Evolutionary conservation across 176 grass and related monocot genomes (phyloP).

Genomic region (Aegilops umbellulata): DNA sequence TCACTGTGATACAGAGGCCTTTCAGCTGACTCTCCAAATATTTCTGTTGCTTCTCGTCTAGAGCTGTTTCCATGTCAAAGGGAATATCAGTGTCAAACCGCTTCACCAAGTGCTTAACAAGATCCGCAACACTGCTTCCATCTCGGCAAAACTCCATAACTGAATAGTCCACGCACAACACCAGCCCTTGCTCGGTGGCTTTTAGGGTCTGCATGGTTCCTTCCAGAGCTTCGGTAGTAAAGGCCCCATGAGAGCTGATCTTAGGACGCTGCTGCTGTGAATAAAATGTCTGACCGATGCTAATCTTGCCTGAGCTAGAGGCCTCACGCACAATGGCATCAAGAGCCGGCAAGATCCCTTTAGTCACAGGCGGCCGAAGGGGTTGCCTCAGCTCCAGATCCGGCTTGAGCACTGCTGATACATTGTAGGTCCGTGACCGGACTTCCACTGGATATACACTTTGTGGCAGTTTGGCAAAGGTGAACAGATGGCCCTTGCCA

Average conservation of each 20-base stretch:
- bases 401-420: slow-evolving; percentile 31
- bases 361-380: slow-evolving; percentile 12
- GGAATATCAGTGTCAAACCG: not conserved
- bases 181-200: slow-evolving; percentile 29
- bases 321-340: slow-evolving; percentile 51
- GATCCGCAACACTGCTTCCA: slow-evolving; percentile 11
- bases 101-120: slow-evolving; percentile 3
- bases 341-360: slow-evolving; percentile 41
- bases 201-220: slow-evolving; percentile 43
- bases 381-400: slow-evolving; percentile 29
- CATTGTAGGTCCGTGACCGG: slow-evolving; percentile 25
- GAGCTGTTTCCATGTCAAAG: not conserved
- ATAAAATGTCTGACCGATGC: slow-evolving; percentile 41
- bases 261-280: not conserved
- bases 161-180: slow-evolving; percentile 42
- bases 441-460: slow-evolving; percentile 21
- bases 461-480: slow-evolving; percentile 31
- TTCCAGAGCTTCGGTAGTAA: slow-evolving; percentile 23
- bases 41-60: not conserved
- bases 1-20: slow-evolving; percentile 43
- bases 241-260: not conserved
- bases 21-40: slow-evolving; percentile 19
- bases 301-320: slow-evolving; percentile 36
- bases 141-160: slow-evolving; percentile 40
- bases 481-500: slow-evolving; percentile 26